phyloP scores from a whole-genome alignment of 2,329 filamentous ascomycete species.

The Neoscytalidium dimidiatum region DNA sequence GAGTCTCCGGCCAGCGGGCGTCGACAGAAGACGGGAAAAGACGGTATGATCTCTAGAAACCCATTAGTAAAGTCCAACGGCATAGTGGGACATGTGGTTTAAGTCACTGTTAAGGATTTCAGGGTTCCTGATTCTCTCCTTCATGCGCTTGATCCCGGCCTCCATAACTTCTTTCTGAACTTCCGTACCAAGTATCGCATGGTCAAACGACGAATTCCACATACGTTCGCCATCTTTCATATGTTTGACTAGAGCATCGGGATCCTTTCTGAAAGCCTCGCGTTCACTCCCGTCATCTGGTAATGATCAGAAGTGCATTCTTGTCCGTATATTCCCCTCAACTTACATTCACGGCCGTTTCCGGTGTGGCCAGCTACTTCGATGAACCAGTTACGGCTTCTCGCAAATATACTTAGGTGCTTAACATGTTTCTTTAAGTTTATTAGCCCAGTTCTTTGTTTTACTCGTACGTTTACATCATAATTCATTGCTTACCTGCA shows the following conservation, averaged over 20 bases:
- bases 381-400: not conserved
- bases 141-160: not conserved
- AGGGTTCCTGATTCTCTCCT: not conserved
- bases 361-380: not conserved
- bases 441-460: too few species aligned
- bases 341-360: not conserved
- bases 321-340: not conserved
- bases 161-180: not conserved
- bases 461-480: too few species aligned
- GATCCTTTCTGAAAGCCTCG: not conserved
- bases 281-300: not conserved
- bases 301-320: not conserved
- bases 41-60: not conserved
- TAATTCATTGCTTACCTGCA: not conserved
- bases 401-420: not conserved
- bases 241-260: too few species aligned
- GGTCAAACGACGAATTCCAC: not conserved
- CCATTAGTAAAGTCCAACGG: not conserved
- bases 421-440: not conserved
- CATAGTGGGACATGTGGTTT: not conserved
- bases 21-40: not conserved
- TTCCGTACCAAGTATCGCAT: not conserved
- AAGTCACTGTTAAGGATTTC: not conserved
- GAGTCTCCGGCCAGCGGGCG: not conserved
- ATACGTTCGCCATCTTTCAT: too few species aligned